Conservation (phyloP, 108 stramenopile genomes). For the Fragilariopsis cylindrus region DNA sequence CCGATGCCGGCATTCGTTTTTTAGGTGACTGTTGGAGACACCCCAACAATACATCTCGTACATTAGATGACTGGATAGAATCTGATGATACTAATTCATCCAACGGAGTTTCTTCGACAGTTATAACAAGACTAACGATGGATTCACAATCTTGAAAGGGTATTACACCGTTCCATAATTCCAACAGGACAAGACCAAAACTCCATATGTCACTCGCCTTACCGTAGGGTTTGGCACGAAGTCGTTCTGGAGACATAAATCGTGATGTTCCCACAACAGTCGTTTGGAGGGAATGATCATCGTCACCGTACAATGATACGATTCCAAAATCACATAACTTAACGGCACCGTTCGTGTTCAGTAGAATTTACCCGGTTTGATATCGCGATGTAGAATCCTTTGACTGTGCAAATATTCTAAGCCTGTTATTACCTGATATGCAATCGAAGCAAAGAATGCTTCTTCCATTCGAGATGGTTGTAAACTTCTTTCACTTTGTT, state of each 20-base stretch:
- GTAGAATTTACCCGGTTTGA: conserved; percentile 91
- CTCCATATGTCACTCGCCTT: conserved; percentile 86
- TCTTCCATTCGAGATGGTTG: neutral
- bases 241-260: conserved; percentile 90
- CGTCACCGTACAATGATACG: conserved; percentile 36
- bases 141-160: conserved; percentile 63
- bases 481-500: neutral
- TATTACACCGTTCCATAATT: conserved; percentile 56
- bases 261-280: conserved; percentile 87
- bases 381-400: conserved; percentile 84
- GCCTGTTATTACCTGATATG: conserved; percentile 86
- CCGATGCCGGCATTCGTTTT: conserved; percentile 13
- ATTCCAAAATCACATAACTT: conserved; percentile 96
- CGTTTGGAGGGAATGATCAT: conserved; percentile 51
- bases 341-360: conserved; percentile 67
- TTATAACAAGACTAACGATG: conserved; percentile 54
- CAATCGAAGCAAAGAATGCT: conserved; percentile 54
- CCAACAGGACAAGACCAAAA: conserved; percentile 81
- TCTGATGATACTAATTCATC: conserved; percentile 37
- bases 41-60: conserved; percentile 43
- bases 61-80: conserved; percentile 6
- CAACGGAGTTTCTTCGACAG: conserved; percentile 57
- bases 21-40: conserved; percentile 46
- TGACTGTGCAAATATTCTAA: conserved; percentile 85
- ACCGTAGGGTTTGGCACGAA: conserved; percentile 74